Percentiles rank a stretch among this genome's conserved stretches.
Conservation (phyloP, 352 stramenopile species). For the Pythium grandisporangium region DNA sequence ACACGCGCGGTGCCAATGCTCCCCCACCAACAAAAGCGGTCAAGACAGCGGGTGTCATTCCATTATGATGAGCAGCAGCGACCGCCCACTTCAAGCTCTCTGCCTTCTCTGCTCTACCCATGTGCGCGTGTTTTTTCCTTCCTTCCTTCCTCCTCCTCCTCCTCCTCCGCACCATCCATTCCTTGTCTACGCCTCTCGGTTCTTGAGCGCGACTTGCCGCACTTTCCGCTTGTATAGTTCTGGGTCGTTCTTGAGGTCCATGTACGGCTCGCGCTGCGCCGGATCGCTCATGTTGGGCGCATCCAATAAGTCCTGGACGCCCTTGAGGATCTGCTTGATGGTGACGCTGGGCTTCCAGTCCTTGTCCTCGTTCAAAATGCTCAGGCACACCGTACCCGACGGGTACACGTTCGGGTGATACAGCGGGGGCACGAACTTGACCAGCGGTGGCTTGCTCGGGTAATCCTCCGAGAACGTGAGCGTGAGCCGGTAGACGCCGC, state of each 20-base stretch:
- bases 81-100: no score
- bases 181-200: conserved; percentile 75
- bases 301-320: conserved; percentile 90
- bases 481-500: conserved; percentile 95
- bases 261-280: conserved; percentile 80
- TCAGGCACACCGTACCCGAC: conserved; percentile 96
- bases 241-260: conserved; percentile 87
- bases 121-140: no score
- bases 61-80: no score
- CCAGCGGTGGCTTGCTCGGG: conserved; percentile 95
- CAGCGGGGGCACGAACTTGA: conserved; percentile 96
- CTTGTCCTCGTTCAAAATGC: conserved; percentile 98
- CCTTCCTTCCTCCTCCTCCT: no score
- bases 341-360: conserved; percentile 97
- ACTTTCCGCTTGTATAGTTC: conserved; percentile 85
- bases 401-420: conserved; percentile 98
- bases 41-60: no score
- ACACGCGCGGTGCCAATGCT: no score
- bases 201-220: conserved; percentile 73
- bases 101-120: no score
- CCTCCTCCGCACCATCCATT: no score
- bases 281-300: conserved; percentile 85
- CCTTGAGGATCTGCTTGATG: conserved; percentile 98
- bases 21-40: no score
- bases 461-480: conserved; percentile 98